Base-by-base conservation (phyloP, 345 rosid species). In the Kandelia obovata region DNA sequence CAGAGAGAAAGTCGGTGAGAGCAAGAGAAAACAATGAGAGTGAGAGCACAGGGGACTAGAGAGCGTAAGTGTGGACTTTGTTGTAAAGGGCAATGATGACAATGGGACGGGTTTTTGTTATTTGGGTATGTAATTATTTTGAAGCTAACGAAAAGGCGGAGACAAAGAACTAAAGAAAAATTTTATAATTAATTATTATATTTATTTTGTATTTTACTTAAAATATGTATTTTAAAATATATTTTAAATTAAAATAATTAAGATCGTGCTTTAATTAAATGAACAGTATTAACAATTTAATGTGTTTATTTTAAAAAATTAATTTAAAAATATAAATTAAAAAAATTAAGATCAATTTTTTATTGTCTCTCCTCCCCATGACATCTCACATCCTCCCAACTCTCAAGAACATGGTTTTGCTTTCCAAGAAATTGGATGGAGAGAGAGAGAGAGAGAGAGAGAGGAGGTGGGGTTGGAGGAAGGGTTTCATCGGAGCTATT, bases 11-110 rank as follows among this genome's bases (percentile, higher is more conserved):
- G 69, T 13, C 13, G 26, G 34, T 28, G 62, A 13, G 34, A 26
- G 60, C 64, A 5, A 56, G 37, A 30, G 46, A 34, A 64, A 19
- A 47, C 30, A 25, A 49, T 23, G 58, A 30, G 4, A 30, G 7
- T 37, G 53, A 28, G 63, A 34, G 57, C 53, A 26, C 26, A 35
- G 28, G 46, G 37, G 30, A 58, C 61, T 2, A 11, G 8, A 23
- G 46, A 66, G 69, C 16, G 64, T 51, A 66, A 73, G 71, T 62
- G 76, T 62, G 79, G 75, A 75, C 72, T 77, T 67, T 57, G 70
- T 63, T 77, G 65, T 53, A 73, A 77, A 75, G 71, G 68, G 66
- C 37, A 77, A 53, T 15, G 7, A 56, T 57, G 47, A 75, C 74
- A 68, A 77, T 77, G 78, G 76, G 56, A 23, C 27, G 58, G 58